Conservation (phyloP, 2,329 filamentous ascomycete species). For the Trichoderma koningiopsis region DNA sequence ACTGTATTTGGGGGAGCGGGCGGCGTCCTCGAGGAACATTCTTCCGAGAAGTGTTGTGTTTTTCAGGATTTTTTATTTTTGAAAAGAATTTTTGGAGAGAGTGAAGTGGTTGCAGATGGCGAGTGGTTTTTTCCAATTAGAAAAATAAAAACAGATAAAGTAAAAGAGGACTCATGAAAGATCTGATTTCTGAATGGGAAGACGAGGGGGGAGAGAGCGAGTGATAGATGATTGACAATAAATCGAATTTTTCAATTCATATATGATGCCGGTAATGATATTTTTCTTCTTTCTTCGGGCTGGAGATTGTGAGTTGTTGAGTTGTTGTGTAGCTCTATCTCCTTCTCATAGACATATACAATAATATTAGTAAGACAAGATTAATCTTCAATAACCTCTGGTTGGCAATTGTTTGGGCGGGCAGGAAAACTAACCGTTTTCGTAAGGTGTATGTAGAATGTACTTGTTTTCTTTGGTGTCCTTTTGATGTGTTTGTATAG, state of each 20-base stretch:
- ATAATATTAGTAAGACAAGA: no score
- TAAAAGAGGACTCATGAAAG: not conserved
- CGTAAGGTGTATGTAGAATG: no score
- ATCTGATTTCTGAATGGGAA: not conserved
- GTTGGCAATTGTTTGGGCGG: no score
- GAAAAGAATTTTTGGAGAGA: not conserved
- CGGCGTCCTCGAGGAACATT: conserved; percentile 1
- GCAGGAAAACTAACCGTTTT: no score
- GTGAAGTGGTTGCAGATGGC: not conserved
- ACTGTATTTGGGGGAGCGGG: not conserved
- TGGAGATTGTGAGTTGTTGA: not conserved
- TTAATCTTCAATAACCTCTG: no score
- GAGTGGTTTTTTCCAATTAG: not conserved
- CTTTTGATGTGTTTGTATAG: no score
- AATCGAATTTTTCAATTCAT: conserved; percentile 12
- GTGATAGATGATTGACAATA: conserved; percentile 21
- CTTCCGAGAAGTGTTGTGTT: not conserved
- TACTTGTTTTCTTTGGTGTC: no score
- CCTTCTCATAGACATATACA: no score
- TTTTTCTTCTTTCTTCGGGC: not conserved
- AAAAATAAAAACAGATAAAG: not conserved
- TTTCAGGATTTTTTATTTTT: not conserved
- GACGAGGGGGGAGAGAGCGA: not conserved
- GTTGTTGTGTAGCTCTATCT: no score
- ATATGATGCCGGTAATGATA: conserved; percentile 15